A percentile compares a stretch with the other conserved stretches of the same genome.
phyloP scores from a whole-genome alignment of 2,329 filamentous ascomycete species.

The Trichophyton mentagrophytes region DNA sequence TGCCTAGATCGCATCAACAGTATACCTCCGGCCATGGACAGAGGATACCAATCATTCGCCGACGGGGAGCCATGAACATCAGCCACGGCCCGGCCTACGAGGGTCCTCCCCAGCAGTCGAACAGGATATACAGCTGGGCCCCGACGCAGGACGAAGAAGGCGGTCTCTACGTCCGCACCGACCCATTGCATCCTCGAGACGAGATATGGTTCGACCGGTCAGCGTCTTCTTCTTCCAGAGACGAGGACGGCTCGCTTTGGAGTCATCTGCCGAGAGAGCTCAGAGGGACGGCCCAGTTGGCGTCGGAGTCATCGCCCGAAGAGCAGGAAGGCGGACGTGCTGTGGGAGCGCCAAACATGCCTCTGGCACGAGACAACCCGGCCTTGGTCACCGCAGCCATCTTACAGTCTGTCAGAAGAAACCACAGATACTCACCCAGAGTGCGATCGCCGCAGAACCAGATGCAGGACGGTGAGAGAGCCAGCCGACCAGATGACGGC shows the following conservation, averaged over 20 bases:
- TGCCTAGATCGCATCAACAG: neutral
- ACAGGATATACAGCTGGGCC: conserved; percentile 50
- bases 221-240: neutral
- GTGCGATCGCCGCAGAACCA: conserved; percentile 30
- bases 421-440: conserved; percentile 26
- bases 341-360: neutral
- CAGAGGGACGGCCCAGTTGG: neutral
- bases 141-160: conserved; percentile 30
- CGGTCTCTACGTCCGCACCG: neutral
- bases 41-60: conserved; percentile 22
- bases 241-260: neutral
- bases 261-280: neutral
- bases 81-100: conserved; percentile 42
- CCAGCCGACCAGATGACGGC: conserved; percentile 9
- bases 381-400: conserved; percentile 23
- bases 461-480: conserved; percentile 25
- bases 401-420: conserved; percentile 30
- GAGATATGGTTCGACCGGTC: neutral
- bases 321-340: conserved; percentile 14
- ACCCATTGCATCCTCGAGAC: neutral
- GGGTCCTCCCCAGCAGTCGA: conserved; percentile 40
- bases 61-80: conserved; percentile 28
- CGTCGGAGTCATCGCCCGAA: conserved; percentile 12
- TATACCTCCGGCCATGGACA: neutral
- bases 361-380: conserved; percentile 6